phyloP scores from a whole-genome alignment of 345 rosid genomes.

The Bretschneidera sinensis region DNA sequence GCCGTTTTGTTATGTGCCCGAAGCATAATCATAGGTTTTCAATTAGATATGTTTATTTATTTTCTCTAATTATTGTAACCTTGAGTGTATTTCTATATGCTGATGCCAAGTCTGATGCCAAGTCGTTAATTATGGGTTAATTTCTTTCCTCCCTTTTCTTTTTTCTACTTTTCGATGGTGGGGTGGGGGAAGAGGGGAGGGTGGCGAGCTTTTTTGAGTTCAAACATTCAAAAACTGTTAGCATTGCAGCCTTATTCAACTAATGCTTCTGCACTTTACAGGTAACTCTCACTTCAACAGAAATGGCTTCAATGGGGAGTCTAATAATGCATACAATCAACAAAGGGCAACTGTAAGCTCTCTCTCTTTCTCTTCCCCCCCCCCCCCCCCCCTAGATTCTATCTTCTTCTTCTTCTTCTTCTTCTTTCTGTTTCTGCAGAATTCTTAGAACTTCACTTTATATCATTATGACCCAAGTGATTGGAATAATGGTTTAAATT shows the following conservation, averaged over 20 bases:
- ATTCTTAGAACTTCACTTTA: no score
- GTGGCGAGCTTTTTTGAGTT: slow-evolving; percentile 1
- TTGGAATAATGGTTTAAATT: no score
- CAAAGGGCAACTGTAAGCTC: slow-evolving; percentile 39
- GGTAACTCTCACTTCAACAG: slow-evolving; percentile 45
- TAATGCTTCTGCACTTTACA: slow-evolving; percentile 27
- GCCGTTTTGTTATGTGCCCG: no score
- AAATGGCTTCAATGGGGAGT: slow-evolving; percentile 33
- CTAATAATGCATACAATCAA: slow-evolving; percentile 32
- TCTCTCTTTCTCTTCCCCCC: neutral
- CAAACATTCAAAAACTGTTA: neutral
- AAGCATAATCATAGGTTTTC: no score
- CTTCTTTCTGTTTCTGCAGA: neutral
- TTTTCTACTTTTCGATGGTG: no score
- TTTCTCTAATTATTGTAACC: no score
- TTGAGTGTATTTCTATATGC: no score
- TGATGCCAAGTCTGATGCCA: neutral
- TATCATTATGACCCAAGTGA: no score
- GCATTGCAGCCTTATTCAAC: neutral
- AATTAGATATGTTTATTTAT: no score
- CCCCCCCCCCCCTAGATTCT: no score
- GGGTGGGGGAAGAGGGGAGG: no score
- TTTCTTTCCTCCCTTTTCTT: neutral
- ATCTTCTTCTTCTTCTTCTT: no score
- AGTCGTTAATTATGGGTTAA: neutral